These are phyloP conservation scores for Penicillium canescens DNA, from an alignment of 495 filamentous ascomycete genomes.

Conservation along the genomic window DNA sequence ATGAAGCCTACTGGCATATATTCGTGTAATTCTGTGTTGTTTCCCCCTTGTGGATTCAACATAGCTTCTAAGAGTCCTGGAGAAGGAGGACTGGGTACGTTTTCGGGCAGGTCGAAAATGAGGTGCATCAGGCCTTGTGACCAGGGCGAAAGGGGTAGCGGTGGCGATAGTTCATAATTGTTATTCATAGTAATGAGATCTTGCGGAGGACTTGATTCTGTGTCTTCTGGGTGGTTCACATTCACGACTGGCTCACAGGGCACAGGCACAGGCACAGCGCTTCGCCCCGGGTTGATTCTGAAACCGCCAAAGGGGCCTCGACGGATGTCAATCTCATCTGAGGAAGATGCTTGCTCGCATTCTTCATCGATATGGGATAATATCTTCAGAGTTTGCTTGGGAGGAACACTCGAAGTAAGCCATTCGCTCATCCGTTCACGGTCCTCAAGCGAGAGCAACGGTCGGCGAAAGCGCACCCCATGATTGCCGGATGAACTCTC, in stretches of 20 bases:
- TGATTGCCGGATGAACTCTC: constrained; percentile 12
- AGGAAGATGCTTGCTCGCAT: background rate
- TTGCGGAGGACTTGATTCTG: constrained; percentile 2
- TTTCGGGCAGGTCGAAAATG: constrained; percentile 9
- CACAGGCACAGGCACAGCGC: background rate
- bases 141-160: background rate
- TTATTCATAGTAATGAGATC: background rate
- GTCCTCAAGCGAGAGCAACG: constrained; percentile 23
- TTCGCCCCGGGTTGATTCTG: constrained; percentile 2
- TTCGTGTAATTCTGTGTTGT: background rate
- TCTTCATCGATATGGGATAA: constrained; percentile 18
- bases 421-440: constrained; percentile 25
- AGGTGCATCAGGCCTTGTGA: constrained; percentile 17
- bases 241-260: background rate
- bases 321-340: constrained; percentile 4
- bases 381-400: constrained; percentile 9
- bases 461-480: constrained; percentile 25
- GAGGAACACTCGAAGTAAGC: constrained; percentile 17
- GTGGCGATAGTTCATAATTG: background rate
- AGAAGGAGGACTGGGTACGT: constrained; percentile 1
- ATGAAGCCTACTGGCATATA: background rate
- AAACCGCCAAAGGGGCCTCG: constrained; percentile 22
- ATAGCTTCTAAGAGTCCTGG: constrained; percentile 9
- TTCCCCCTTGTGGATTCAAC: background rate
- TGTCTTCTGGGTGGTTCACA: constrained; percentile 1